Base-by-base conservation (phyloP, 805 yeast species). In the Candida nemodendra region DNA sequence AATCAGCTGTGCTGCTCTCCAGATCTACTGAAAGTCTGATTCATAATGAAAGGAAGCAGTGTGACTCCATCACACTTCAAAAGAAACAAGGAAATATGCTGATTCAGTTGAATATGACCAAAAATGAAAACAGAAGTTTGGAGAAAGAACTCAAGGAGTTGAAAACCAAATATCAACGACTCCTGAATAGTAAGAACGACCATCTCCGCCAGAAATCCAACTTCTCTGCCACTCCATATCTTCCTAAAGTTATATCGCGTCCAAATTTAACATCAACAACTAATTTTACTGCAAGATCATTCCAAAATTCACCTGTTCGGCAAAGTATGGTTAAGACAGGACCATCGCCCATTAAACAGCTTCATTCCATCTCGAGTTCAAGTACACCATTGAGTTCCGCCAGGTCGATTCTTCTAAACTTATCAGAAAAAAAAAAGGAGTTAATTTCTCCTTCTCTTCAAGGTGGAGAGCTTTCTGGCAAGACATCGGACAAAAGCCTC, bases 191-290 rank as follows among this genome's bases (percentile, higher is more conserved):
- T 37, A 29, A 22, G 13, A 27, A 30, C 18, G 48, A 30, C 9
- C 30, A 18, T 17, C 30, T 29, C 9, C 45, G 30, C 9, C 36
- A 37, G 23, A 37, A 29, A 13, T 27, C 41, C 3, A 42, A 34
- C 9, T 47, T 53, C 24, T 50, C 56, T 6, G 47, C 54, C 1
- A 53, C 57, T 8, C 57, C 57, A 11, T 45, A 45, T 23, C 24
- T 51, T 9, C 38, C 47, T 7, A 50, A 41, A 19, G 41, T 46
- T 2, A 30, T 19, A 4, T 6, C 18, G 14, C 28, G 38, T n/a
- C 13, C 30, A 16, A 15, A 18, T 13, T 27, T 17, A 16, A 30
- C 12, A 17, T 16, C 5, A 2, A 6, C 26, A 7, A 9, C 24
- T 13, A 29, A 25, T 25, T 30, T 30, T 4, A 24, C 30, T 4